Conservation (phyloP, 2,329 filamentous ascomycete species). For the Colletotrichum salicis region DNA sequence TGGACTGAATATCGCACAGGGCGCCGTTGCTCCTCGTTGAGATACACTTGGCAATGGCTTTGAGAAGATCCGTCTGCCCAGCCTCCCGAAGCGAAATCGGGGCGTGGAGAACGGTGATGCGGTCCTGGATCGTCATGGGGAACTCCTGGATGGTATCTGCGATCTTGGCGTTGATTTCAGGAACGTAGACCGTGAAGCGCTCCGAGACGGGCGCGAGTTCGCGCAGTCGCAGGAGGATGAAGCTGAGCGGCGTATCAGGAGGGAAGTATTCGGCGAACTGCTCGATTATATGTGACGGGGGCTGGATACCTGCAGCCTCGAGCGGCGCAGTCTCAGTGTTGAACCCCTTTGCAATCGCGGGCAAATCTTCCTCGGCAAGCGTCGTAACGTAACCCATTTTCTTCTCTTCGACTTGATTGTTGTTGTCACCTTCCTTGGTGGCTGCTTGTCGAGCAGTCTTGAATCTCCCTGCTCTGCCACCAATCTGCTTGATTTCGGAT, state of each 20-base stretch:
- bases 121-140: constrained; percentile 76
- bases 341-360: constrained; percentile 72
- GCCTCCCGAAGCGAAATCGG: constrained; percentile 70
- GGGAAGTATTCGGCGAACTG: constrained; percentile 86
- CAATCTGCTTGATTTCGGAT: constrained; percentile 94
- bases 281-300: constrained; percentile 77
- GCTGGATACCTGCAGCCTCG: constrained; percentile 76
- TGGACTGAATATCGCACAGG: constrained; percentile 75
- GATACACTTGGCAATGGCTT: constrained; percentile 75
- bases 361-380: constrained; percentile 76
- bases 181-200: constrained; percentile 75
- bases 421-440: constrained; percentile 30
- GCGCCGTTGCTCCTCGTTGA: constrained; percentile 73
- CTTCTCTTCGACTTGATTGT: constrained; percentile 40
- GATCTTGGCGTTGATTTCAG: constrained; percentile 68
- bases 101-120: constrained; percentile 78
- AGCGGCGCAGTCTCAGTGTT: constrained; percentile 72
- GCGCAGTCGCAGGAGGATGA: constrained; percentile 80
- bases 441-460: constrained; percentile 72
- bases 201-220: constrained; percentile 73
- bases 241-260: constrained; percentile 81
- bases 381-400: constrained; percentile 81
- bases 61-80: constrained; percentile 61
- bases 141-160: constrained; percentile 81
- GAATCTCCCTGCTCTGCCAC: constrained; percentile 89